phyloP scores from a whole-genome alignment of 75 land plant genomes.

The Ceratopteris richardii region DNA sequence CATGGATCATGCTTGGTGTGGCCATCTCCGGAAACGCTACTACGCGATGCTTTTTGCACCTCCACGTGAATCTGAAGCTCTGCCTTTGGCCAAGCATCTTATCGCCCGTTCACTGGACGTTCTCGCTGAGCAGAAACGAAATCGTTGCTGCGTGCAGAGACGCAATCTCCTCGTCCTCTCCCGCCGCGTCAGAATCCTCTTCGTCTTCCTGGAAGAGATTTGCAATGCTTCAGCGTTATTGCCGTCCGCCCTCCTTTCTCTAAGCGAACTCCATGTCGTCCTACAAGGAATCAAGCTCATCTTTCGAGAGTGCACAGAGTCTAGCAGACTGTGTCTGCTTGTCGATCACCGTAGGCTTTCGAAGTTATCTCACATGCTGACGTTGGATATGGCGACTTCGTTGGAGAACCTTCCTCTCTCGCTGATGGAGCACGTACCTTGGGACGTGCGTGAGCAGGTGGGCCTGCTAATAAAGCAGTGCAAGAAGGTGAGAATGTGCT shows the following conservation, averaged over 20 bases:
- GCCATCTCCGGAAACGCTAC: not conserved
- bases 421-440: slow-evolving; percentile 29
- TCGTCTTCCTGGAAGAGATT: slow-evolving; percentile 55
- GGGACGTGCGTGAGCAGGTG: slow-evolving; percentile 57
- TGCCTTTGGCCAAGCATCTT: slow-evolving; percentile 30
- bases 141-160: slow-evolving; percentile 29
- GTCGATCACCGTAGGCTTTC: slow-evolving; percentile 29
- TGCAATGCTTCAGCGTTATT: slow-evolving; percentile 21
- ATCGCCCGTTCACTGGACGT: slow-evolving; percentile 37
- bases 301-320: slow-evolving; percentile 40
- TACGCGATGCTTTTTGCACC: not conserved
- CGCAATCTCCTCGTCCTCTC: slow-evolving; percentile 33
- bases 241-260: slow-evolving; percentile 44
- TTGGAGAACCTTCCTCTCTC: slow-evolving; percentile 53
- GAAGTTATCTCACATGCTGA: slow-evolving; percentile 40
- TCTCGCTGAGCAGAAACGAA: slow-evolving; percentile 8
- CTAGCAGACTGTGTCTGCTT: slow-evolving; percentile 49
- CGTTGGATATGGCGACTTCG: slow-evolving; percentile 37
- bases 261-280: slow-evolving; percentile 52
- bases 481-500: slow-evolving; percentile 16
- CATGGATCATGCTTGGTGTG: too few relatives aligned
- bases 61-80: slow-evolving; percentile 22
- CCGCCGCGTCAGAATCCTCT: slow-evolving; percentile 42
- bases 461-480: slow-evolving; percentile 43
- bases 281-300: slow-evolving; percentile 45